Base-by-base conservation (phyloP, 129 eudicot species). In the Cynara cardunculus region DNA sequence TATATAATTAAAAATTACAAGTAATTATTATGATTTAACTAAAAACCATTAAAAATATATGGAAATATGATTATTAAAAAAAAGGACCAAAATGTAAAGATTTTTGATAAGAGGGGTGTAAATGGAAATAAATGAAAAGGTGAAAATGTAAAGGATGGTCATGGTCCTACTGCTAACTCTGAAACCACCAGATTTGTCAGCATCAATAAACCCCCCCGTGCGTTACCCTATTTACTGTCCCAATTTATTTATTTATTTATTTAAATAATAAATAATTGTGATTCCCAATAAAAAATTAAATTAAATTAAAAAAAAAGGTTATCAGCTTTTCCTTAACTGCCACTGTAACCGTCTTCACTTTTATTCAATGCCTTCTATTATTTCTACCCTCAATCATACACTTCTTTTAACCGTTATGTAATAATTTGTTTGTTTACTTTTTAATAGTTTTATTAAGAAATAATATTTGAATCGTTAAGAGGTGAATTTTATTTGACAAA, bases 131-230 rank as follows among this genome's bases (percentile, higher is more conserved):
- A 32, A 10, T 22, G 22, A 31, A 30, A 78, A 68, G 16, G 25
- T 30, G 7, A 59, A 78, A 37, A 44, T 0, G 69, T 68, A 46
- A 59, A 30, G 26, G 73, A 28, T 68, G 72, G 72, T 10, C 26
- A 25, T 41, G 75, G 80, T 81, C 76, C 82, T 69, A 74, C 81
- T 41, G 80, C 84, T 80, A 74, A 74, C 56, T 74, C 85, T 81
- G 76, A 81, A 65, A 25, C 71, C 75, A 81, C 67, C 80, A 81
- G 80, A 81, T 74, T 81, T 81, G 80, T 81, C 85, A 81, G 85
- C 71, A 46, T 73, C 76, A 81, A 46, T 44, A 73, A 61, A 25
- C 3, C 70, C 78, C 84, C 85, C 85, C 85, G 85, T 81, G 85
- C 76, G 85, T 81, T 81, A 67, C 85, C 85, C 69, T 74, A 28